A percentile compares a stretch with the other conserved stretches of the same genome.
These are phyloP conservation scores for Monosporascus sp. DNA, from an alignment of 2,329 filamentous ascomycete genomes.

Conservation along the genomic window DNA sequence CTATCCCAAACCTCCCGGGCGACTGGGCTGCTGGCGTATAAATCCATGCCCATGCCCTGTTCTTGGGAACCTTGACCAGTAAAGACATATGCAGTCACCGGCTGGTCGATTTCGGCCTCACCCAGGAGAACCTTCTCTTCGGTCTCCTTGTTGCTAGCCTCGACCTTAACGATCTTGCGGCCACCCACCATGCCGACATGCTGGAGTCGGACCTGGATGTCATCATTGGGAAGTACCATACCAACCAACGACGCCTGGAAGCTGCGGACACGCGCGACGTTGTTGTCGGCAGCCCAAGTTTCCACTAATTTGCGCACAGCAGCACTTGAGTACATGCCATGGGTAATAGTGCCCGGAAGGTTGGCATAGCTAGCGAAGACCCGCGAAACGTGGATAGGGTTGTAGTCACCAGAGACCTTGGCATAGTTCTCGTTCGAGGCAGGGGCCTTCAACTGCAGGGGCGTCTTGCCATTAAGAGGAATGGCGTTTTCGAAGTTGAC, in stretches of 20 bases:
- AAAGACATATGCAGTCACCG: constrained; percentile 94
- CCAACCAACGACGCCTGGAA: constrained; percentile 97
- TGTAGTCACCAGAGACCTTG: constrained; percentile 95
- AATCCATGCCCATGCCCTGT: constrained; percentile 99
- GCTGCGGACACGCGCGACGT: constrained; percentile 92
- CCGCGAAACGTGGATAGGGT: constrained; percentile 96
- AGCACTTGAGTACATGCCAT: constrained; percentile 99
- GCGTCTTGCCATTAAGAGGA: constrained; percentile 86
- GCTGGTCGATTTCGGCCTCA: constrained; percentile 96
- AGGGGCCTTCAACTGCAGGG: constrained; percentile 81
- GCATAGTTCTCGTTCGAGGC: constrained; percentile 98
- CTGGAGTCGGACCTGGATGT: constrained; percentile 89
- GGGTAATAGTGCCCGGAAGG: constrained; percentile 93
- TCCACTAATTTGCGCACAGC: constrained; percentile 93
- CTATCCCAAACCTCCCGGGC: constrained; percentile 97
- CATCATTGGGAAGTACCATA: constrained; percentile 96
- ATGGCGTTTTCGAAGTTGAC: constrained; percentile 97
- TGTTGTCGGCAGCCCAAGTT: constrained; percentile 98
- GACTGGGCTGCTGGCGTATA: constrained; percentile 88
- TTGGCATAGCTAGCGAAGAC: constrained; percentile 96
- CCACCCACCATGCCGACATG: constrained; percentile 97
- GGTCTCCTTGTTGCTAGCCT: constrained; percentile 89
- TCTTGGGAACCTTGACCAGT: constrained; percentile 98
- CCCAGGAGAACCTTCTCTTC: constrained; percentile 94
- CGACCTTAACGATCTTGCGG: constrained; percentile 98